These are phyloP conservation scores for Canavalia ensiformis DNA, from an alignment of 306 rosid species.

Conservation along the genomic window DNA sequence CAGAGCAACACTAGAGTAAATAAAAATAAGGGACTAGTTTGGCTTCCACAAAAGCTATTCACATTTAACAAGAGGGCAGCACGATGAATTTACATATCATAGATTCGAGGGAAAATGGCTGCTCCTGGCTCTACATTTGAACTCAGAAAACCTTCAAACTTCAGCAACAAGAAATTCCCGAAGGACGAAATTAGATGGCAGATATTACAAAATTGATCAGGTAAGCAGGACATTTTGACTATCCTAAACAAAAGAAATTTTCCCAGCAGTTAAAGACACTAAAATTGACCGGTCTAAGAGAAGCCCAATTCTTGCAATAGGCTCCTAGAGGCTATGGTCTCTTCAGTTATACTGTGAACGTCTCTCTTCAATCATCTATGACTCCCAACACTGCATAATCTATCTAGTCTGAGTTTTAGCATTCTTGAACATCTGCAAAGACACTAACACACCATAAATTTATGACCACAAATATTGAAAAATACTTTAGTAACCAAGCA, in stretches of 20 bases:
- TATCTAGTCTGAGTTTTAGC: slow-evolving; percentile 51
- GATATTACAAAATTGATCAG: slow-evolving; percentile 82
- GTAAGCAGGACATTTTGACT: slow-evolving; percentile 55
- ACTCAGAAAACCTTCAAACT: slow-evolving; percentile 49
- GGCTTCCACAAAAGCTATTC: slow-evolving; percentile 55
- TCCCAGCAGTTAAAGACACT: slow-evolving; percentile 57
- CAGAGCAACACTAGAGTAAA: neutral
- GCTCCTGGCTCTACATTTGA: slow-evolving; percentile 54
- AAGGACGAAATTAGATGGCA: slow-evolving; percentile 56
- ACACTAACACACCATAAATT: slow-evolving; percentile 30
- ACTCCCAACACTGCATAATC: slow-evolving; percentile 47
- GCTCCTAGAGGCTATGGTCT: slow-evolving; percentile 52
- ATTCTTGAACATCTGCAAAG: slow-evolving; percentile 79
- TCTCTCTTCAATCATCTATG: slow-evolving; percentile 44
- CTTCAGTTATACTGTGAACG: slow-evolving; percentile 38
- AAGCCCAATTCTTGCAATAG: slow-evolving; percentile 54
- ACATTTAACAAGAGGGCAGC: slow-evolving; percentile 52
- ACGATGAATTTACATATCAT: slow-evolving; percentile 53
- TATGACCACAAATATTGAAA: slow-evolving; percentile 12
- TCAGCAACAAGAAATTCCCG: slow-evolving; percentile 51
- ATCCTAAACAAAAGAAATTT: slow-evolving; percentile 60
- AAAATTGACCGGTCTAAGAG: slow-evolving; percentile 49
- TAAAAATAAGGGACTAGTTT: slow-evolving; percentile 31
- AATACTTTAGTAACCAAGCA: slow-evolving; percentile 21
- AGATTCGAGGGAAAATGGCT: slow-evolving; percentile 50